Evolutionary conservation across 352 stramenopile genomes (phyloP).

Genomic region (Bremia lactucae): DNA sequence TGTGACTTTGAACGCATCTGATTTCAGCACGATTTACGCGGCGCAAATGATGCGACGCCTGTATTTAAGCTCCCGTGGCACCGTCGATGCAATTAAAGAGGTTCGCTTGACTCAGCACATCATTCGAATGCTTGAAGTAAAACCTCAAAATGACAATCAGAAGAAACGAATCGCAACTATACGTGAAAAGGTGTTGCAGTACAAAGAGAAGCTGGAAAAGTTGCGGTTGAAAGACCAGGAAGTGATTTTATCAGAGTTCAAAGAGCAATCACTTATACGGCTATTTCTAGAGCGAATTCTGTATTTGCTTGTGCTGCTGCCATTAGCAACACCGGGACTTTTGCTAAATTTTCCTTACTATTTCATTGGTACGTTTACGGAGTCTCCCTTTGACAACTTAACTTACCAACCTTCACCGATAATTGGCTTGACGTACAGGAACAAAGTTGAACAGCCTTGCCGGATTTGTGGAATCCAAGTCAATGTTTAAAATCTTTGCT

Average conservation of each 20-base stretch:
- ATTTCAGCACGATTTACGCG: slow-evolving; percentile 50
- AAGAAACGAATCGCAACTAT: slow-evolving; percentile 27
- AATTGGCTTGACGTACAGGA: slow-evolving; percentile 13
- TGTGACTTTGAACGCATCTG: slow-evolving; percentile 45
- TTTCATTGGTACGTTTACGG: slow-evolving; percentile 45
- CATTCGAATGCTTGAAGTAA: slow-evolving; percentile 58
- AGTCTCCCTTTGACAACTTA: not conserved
- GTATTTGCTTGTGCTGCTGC: slow-evolving; percentile 58
- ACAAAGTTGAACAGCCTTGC: slow-evolving; percentile 60
- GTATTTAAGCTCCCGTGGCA: slow-evolving; percentile 47
- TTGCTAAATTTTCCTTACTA: slow-evolving; percentile 73
- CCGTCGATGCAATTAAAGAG: slow-evolving; percentile 60
- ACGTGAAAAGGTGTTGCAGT: slow-evolving; percentile 43
- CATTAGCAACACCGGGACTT: slow-evolving; percentile 50
- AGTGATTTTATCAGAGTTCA: slow-evolving; percentile 33
- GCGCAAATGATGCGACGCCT: slow-evolving; percentile 58
- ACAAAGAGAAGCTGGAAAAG: slow-evolving; percentile 45
- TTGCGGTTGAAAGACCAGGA: slow-evolving; percentile 65
- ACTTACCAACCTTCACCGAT: not conserved
- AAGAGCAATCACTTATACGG: slow-evolving; percentile 42
- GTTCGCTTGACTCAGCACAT: slow-evolving; percentile 69
- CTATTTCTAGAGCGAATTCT: slow-evolving; percentile 56
- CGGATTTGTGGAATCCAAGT: slow-evolving; percentile 62
- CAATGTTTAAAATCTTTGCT: slow-evolving; percentile 76
- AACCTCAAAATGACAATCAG: slow-evolving; percentile 23